Evolutionary conservation across 176 grass and related monocot species (phyloP).

Genomic region (Rhipidocladum racemiflorum): DNA sequence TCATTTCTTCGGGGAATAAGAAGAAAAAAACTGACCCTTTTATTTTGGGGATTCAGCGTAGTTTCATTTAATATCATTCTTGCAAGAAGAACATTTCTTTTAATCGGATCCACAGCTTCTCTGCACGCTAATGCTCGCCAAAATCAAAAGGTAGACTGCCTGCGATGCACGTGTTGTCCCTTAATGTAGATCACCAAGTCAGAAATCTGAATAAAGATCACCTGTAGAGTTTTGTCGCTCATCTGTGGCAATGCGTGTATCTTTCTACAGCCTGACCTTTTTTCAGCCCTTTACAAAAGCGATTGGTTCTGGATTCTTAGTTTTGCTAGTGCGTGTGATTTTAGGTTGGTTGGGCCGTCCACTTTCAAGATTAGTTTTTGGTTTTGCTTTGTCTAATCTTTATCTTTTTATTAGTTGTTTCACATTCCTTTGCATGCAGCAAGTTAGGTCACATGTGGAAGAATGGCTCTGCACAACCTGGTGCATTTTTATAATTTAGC

Average conservation of each 20-base stretch:
- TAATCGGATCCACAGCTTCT: not conserved
- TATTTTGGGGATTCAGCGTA: not conserved
- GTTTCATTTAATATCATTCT: not conserved
- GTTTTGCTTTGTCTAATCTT: slow-evolving; percentile 4
- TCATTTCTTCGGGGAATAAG: not conserved
- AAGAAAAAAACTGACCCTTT: not conserved
- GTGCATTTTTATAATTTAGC: slow-evolving; percentile 26
- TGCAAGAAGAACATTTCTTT: not conserved
- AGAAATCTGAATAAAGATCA: slow-evolving; percentile 24
- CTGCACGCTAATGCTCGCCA: not conserved
- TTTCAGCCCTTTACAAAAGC: not conserved
- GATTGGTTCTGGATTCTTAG: slow-evolving; percentile 30
- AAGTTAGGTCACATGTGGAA: slow-evolving; percentile 20
- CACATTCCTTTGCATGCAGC: slow-evolving; percentile 33
- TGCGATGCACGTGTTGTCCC: not conserved
- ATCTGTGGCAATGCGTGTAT: not conserved
- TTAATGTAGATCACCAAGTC: not conserved
- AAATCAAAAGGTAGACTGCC: slow-evolving; percentile 12
- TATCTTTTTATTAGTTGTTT: slow-evolving; percentile 21
- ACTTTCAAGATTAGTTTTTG: slow-evolving; percentile 13
- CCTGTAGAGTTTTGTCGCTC: slow-evolving; percentile 16
- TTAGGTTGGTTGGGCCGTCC: slow-evolving; percentile 2
- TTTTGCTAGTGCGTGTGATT: slow-evolving; percentile 30
- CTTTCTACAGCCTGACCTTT: not conserved
- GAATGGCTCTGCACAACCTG: slow-evolving; percentile 7